Percentiles rank a stretch among this genome's conserved stretches.
Evolutionary conservation across 495 filamentous ascomycete genomes (phyloP).

Genomic region (Xylaria grammica): DNA sequence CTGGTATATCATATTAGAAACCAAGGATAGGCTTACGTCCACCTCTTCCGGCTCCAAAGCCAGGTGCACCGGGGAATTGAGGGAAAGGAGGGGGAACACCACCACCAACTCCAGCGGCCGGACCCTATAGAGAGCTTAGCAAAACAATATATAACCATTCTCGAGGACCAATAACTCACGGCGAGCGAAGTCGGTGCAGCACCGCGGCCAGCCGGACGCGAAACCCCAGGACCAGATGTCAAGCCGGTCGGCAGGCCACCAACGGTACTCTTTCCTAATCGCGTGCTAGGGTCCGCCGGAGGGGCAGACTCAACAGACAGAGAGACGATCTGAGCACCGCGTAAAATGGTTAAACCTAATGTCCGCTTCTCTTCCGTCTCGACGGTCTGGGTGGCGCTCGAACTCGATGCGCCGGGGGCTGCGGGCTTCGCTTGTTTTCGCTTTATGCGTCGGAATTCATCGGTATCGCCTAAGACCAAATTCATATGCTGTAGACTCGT

Average conservation of each 20-base stretch:
- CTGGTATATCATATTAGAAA: not conserved
- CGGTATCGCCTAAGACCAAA: constrained; percentile 96
- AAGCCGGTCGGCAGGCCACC: constrained; percentile 71
- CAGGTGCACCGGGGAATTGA: constrained; percentile 65
- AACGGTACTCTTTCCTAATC: constrained; percentile 78
- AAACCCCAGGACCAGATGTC: constrained; percentile 85
- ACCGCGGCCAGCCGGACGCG: constrained; percentile 89
- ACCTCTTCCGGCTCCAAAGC: constrained; percentile 74
- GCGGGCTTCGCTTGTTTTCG: constrained; percentile 80
- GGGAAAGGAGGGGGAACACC: constrained; percentile 73
- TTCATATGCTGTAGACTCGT: constrained; percentile 85
- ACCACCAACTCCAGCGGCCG: constrained; percentile 87
- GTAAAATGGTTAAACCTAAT: constrained; percentile 91
- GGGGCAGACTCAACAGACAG: constrained; percentile 95
- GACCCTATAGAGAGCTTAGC: constrained; percentile 61
- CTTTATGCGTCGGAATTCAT: constrained; percentile 96
- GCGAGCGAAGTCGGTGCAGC: constrained; percentile 78
- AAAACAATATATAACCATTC: constrained; percentile 27
- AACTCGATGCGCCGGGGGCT: constrained; percentile 66
- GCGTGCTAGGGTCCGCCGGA: constrained; percentile 90
- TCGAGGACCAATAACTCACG: constrained; percentile 40
- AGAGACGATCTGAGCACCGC: constrained; percentile 90
- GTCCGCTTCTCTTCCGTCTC: constrained; percentile 97
- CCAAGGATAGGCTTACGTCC: constrained; percentile 62
- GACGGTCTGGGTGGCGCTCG: constrained; percentile 60